Base-by-base conservation (phyloP, 129 eudicot species). In the Artemisia tridentata region DNA sequence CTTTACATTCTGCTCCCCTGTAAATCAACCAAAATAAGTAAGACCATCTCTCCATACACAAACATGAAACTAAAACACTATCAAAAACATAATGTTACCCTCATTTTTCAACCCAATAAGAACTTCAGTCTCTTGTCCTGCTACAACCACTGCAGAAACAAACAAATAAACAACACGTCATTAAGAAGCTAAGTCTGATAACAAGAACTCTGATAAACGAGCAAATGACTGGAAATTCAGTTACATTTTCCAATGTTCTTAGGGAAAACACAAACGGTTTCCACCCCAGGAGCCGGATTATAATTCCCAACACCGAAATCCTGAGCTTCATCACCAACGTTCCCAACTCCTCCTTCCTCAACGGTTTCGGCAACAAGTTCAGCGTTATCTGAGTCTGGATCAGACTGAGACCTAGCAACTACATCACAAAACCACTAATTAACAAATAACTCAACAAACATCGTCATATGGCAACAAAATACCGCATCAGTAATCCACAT, bases 201-300 rank as follows among this genome's bases (percentile, higher is more conserved):
- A 63, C 29, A 68, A 63, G 48, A 52, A 25, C 2, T 53, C 11
- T 38, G 11, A 57, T 19, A 80, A 7, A 23, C 3, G 4, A 70
- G n/a, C 50, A 20, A 62, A 72, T n/a, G 11, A 51, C 59, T 2
- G 56, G 1, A 60, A 60, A 13, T 60, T 12, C 18, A 60, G 11
- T n/a, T 4, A 50, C 97, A 29, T 81, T 89, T 89, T 1, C 82
- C 81, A 11, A 83, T 82, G 69, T 93, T 93, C 65, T 87, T 85
- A 5, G 98, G 98, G 92, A 93, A 93, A 68, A 93, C 96, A 50
- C 92, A 85, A 59, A 85, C 90, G 16, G 96, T 89, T 71, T 93
- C 95, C 71, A 89, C 88, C 15, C 90, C 95, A 9, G 92, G 91
- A 76, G 98, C 92, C 14, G 97, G 83, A 76, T 62, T 76, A 70